Evolutionary conservation across 208 protist species (phyloP), one percentile per base, ranked within the genome.

Genomic region (Herpetomonas tarakana): DNA sequence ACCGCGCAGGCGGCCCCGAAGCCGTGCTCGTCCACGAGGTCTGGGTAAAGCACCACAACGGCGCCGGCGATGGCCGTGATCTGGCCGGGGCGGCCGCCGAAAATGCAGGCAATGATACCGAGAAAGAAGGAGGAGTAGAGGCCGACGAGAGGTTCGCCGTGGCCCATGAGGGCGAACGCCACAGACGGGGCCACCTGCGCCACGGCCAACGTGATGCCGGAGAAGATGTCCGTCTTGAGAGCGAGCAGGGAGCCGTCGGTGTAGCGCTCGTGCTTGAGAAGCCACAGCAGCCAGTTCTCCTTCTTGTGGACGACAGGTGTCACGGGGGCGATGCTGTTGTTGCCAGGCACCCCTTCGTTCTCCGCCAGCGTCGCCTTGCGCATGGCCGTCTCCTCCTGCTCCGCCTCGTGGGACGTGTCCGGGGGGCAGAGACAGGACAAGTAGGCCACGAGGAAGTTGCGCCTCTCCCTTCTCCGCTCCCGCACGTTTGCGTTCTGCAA

Each of bases 51-150:
- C 53, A 83, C 77, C 24, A 79, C 71, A 4, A 83, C 71, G n/a
- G 77, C 77, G 28, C 77, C 77, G 16, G 77, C 77, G 44, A 79
- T 79, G 16, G 71, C 77, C 7, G 71, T 79, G 56, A 83, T 83
- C 53, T 78, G 77, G 14, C 77, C 77, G 2, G 77, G 72, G 3
- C 77, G 77, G 16, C 77, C 77, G 0, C 77, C 77, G 41, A 83
- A 78, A 1, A 78, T 26, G 52, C 71, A 78, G 41, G 49, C 59
- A 25, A 83, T 83, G 39, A 78, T 74, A 21, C 77, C 77, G 0
- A 79, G 62, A 27, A 68, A 83, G 53, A 83, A 83, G 49, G 77
- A 79, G 16, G 77, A 83, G 54, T 76, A 83, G 18, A 83, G 68
- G 1, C 77, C 77, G 2, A 78, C 68, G 27, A 79, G 67, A 1